Evolutionary conservation across 2,329 filamentous ascomycete species (phyloP).

Genomic region (Cytospora piceicola): DNA sequence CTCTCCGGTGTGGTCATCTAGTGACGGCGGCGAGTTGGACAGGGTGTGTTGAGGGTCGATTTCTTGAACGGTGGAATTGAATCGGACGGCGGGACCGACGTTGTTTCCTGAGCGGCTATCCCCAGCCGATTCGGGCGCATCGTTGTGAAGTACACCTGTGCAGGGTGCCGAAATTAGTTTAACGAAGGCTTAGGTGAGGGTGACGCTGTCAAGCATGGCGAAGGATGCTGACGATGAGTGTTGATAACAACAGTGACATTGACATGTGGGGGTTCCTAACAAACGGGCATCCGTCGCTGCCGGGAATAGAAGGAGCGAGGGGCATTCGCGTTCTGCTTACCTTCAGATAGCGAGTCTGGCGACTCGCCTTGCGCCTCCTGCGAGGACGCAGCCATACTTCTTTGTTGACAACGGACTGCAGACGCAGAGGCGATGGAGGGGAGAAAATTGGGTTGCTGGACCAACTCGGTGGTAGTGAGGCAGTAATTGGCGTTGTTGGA

Average conservation of each 20-base stretch:
- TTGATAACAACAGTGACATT: conserved; percentile 2
- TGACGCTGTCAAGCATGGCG: conserved; percentile 9
- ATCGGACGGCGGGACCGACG: conserved; percentile 63
- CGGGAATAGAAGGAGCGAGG: conserved; percentile 22
- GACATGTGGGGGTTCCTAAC: conserved; percentile 12
- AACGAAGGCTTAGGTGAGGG: conserved; percentile 9
- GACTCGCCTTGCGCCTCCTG: conserved; percentile 28
- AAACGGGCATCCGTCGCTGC: conserved; percentile 18
- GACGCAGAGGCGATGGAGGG: conserved; percentile 1
- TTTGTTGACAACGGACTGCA: neutral
- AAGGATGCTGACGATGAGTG: conserved; percentile 7
- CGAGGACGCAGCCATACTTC: conserved; percentile 28
- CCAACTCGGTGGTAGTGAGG: conserved; percentile 23
- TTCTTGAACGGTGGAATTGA: conserved; percentile 72
- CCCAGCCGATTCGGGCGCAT: conserved; percentile 28
- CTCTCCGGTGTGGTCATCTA: conserved; percentile 35
- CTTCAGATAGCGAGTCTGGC: conserved; percentile 19
- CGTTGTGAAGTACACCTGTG: conserved; percentile 12
- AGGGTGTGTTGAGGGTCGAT: conserved; percentile 57
- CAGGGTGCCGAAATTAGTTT: conserved; percentile 1
- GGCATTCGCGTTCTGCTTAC: conserved; percentile 26
- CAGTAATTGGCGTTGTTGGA: conserved; percentile 19
- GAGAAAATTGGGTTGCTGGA: conserved; percentile 6
- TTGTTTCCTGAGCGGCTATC: conserved; percentile 36
- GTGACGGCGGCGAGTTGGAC: conserved; percentile 33